These are phyloP conservation scores for Lactuca sativa DNA, from an alignment of 129 eudicot genomes.

Conservation along the genomic window DNA sequence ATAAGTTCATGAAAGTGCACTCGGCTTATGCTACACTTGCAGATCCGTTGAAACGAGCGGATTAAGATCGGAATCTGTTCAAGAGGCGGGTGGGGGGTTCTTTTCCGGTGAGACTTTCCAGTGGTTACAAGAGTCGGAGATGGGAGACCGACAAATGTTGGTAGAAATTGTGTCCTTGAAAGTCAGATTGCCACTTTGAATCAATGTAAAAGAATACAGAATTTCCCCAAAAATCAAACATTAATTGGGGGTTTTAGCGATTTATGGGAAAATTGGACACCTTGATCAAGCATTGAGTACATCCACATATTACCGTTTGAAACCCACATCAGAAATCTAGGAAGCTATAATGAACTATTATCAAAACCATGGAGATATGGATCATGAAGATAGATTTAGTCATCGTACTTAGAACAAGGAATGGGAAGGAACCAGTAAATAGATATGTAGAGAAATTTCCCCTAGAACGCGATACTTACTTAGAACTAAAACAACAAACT, in stretches of 20 bases:
- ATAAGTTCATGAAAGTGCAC: no score
- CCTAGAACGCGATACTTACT: no score
- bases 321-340: constrained; percentile 26
- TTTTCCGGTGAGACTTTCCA: no score
- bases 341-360: constrained; percentile 36
- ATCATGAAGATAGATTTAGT: constrained; percentile 30
- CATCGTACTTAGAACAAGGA: accelerated
- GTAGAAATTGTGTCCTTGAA: constrained; percentile 34
- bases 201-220: constrained; percentile 31
- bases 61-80: no score
- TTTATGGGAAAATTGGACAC: constrained; percentile 32
- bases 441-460: no score
- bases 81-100: no score
- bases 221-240: constrained; percentile 1
- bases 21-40: no score
- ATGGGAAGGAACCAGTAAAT: no score
- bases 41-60: no score
- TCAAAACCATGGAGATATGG: constrained; percentile 38
- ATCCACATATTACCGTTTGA: constrained; percentile 34
- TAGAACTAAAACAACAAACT: no score
- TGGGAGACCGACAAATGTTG: no score
- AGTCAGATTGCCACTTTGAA: constrained; percentile 36
- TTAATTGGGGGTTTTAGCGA: constrained; percentile 26
- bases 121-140: no score
- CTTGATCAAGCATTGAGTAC: constrained; percentile 34